Conservation (phyloP, 495 filamentous ascomycete genomes). For the Aspergillus incahuasiensis region DNA sequence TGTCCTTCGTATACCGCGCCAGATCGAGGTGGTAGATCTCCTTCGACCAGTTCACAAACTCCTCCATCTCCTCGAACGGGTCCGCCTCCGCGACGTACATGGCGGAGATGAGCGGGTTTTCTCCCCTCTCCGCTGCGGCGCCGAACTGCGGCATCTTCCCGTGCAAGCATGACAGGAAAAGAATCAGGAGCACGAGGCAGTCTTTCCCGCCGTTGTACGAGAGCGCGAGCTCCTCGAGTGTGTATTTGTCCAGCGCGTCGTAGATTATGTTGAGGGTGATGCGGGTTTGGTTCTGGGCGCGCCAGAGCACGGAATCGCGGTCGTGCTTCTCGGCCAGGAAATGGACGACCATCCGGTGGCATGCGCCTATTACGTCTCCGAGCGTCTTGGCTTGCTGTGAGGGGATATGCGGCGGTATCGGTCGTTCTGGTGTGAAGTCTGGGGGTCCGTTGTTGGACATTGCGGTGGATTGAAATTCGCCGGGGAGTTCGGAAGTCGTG, state of each 20-base stretch:
- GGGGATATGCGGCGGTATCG: background rate
- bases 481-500: background rate
- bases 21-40: conserved; percentile 68
- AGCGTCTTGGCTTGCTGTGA: conserved; percentile 17
- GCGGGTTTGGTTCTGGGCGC: conserved; percentile 68
- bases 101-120: conserved; percentile 55
- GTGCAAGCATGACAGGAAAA: conserved; percentile 71
- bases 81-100: conserved; percentile 81
- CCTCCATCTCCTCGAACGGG: conserved; percentile 80
- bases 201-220: conserved; percentile 99
- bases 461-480: background rate
- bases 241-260: conserved; percentile 66
- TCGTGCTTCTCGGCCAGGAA: conserved; percentile 63
- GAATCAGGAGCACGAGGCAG: conserved; percentile 87
- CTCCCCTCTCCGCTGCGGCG: conserved; percentile 7
- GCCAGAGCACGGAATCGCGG: conserved; percentile 50
- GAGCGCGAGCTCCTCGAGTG: conserved; percentile 73
- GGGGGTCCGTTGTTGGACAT: background rate
- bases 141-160: conserved; percentile 20
- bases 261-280: conserved; percentile 66
- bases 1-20: conserved; percentile 62
- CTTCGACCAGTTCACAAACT: conserved; percentile 66
- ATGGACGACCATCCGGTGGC: conserved; percentile 58
- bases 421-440: background rate
- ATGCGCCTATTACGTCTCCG: conserved; percentile 49